These are phyloP conservation scores for Solanum lycopersicoides DNA, from an alignment of 257 asterid genomes.

Conservation along the genomic window DNA sequence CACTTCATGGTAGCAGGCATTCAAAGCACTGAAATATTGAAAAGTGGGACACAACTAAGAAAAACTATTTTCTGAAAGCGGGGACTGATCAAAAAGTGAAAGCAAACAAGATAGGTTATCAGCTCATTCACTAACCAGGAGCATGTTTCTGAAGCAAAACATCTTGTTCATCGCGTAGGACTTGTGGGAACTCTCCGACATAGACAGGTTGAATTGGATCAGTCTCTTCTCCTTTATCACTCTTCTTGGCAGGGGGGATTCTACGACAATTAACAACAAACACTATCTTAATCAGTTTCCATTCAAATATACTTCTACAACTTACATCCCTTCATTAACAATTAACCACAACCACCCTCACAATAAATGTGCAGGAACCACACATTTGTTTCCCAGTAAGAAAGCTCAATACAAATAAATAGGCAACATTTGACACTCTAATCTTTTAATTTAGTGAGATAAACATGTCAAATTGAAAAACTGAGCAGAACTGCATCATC, in stretches of 20 bases:
- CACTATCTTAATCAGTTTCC: background rate
- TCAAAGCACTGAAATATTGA: background rate
- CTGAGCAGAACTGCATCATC: background rate
- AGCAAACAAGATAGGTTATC: background rate
- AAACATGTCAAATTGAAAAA: background rate
- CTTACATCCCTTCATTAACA: background rate
- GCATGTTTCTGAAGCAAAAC: conserved; percentile 31
- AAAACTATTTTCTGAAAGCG: background rate
- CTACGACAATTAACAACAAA: conserved; percentile 30
- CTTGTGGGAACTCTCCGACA: conserved; percentile 89
- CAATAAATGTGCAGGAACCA: background rate
- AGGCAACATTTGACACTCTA: background rate
- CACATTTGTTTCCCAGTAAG: background rate
- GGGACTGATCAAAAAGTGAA: background rate
- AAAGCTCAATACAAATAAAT: background rate
- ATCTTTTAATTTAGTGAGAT: background rate
- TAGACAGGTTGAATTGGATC: conserved; percentile 58
- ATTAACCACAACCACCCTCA: background rate
- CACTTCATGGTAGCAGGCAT: background rate
- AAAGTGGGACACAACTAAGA: background rate
- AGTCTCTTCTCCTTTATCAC: conserved; percentile 43
- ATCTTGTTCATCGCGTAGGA: conserved; percentile 66
- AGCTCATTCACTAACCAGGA: conserved; percentile 47
- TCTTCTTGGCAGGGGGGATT: conserved; percentile 44
- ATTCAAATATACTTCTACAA: background rate